A percentile compares a stretch with the other conserved stretches of the same genome.
These are phyloP conservation scores for Tylopilus rubrobrunneus DNA, from an alignment of 768 basidiomycete species.

Conservation along the genomic window DNA sequence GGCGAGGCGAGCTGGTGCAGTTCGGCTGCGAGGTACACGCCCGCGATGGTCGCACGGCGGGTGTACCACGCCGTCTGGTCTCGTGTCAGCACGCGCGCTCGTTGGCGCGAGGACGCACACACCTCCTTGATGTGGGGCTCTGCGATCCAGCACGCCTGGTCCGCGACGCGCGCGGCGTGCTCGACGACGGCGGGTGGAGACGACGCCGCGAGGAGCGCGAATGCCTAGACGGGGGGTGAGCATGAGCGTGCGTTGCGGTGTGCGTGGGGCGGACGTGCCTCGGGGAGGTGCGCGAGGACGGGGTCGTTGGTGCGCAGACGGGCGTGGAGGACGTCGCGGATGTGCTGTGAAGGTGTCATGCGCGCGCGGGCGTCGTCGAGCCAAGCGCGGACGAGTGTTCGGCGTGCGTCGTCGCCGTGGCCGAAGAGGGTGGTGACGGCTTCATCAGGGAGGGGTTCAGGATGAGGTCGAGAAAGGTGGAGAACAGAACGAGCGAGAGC, in stretches of 20 bases:
- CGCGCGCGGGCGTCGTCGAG: constrained; percentile 55
- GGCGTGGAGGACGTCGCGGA: constrained; percentile 51
- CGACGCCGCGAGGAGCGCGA: constrained; percentile 61
- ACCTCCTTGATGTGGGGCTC: constrained; percentile 59
- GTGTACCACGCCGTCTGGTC: constrained; percentile 70
- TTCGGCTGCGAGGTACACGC: constrained; percentile 73
- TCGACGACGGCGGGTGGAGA: constrained; percentile 51
- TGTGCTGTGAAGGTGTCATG: constrained; percentile 38
- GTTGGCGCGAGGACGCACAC: constrained; percentile 15
- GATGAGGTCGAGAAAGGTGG: constrained; percentile 44
- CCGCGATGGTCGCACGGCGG: constrained; percentile 58
- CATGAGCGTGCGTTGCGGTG: background rate
- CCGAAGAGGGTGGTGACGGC: constrained; percentile 77
- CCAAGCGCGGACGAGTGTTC: constrained; percentile 69
- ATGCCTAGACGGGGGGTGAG: constrained; percentile 50
- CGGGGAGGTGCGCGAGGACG: constrained; percentile 60
- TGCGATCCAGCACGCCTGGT: constrained; percentile 62
- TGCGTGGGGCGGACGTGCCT: constrained; percentile 40
- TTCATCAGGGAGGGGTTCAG: constrained; percentile 61
- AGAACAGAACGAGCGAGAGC: constrained; percentile 65
- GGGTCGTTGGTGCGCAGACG: constrained; percentile 66
- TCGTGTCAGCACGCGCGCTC: background rate
- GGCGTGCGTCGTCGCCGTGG: constrained; percentile 58
- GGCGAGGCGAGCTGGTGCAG: constrained; percentile 82
- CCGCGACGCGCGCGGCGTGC: constrained; percentile 61